Percentiles rank a stretch among this genome's conserved stretches.
Evolutionary conservation across 202 grass and related monocot genomes (phyloP).

Genomic region (Brachypodium distachyon): DNA sequence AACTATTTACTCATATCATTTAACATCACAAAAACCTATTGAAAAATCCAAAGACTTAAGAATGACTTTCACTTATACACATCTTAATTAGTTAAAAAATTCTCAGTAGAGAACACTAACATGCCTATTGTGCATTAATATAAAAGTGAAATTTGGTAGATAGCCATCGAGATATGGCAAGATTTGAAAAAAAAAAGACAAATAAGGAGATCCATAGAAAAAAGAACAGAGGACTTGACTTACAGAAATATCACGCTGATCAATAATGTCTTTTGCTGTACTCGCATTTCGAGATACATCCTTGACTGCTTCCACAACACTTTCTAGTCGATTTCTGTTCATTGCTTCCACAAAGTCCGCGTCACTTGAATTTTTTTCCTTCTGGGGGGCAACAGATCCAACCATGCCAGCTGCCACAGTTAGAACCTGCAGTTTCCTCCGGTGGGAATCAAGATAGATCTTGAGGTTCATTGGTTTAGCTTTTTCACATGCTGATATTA

Average conservation of each 20-base stretch:
- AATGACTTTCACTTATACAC: neutral
- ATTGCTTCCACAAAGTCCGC: slow-evolving; percentile 47
- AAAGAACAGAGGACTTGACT: slow-evolving; percentile 48
- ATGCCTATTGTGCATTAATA: neutral
- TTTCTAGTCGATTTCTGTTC: slow-evolving; percentile 49
- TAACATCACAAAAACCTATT: neutral
- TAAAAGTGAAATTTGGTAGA: neutral
- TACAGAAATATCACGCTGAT: slow-evolving; percentile 51
- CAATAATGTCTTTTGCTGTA: slow-evolving; percentile 57
- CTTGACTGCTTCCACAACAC: slow-evolving; percentile 67
- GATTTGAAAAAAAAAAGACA: neutral
- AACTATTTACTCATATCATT: neutral
- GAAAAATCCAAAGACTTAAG: neutral
- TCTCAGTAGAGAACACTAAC: neutral
- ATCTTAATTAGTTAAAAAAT: neutral
- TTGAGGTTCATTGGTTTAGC: slow-evolving; percentile 64
- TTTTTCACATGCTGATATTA: slow-evolving; percentile 91
- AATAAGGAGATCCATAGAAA: slow-evolving; percentile 9
- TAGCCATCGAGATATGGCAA: neutral
- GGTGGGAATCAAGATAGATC: slow-evolving; percentile 75
- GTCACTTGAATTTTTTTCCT: slow-evolving; percentile 33
- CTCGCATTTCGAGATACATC: slow-evolving; percentile 57
- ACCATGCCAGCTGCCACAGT: slow-evolving; percentile 70
- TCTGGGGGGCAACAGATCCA: slow-evolving; percentile 19
- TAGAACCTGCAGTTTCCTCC: slow-evolving; percentile 73